A percentile compares a stretch with the other conserved stretches of the same genome.
Conservation (phyloP, 768 basidiomycete genomes). For the Panellus pusillus region DNA sequence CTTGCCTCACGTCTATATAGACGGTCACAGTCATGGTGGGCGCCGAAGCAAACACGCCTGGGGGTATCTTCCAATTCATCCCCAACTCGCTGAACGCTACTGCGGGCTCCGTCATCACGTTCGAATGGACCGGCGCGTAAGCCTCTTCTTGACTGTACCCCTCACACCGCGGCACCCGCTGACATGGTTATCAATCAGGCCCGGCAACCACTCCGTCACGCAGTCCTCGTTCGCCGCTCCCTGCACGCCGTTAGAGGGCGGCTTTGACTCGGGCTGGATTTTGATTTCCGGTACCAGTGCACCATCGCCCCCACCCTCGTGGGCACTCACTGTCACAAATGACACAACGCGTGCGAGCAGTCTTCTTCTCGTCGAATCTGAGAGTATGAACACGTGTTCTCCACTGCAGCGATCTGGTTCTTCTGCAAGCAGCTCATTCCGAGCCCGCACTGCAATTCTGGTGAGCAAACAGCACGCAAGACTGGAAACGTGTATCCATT, state of each 20-base stretch:
- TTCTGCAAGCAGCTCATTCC: not conserved
- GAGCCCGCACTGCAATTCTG: not conserved
- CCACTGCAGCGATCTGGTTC: conserved; percentile 6
- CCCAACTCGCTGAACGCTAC: conserved; percentile 42
- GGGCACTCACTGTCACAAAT: conserved; percentile 53
- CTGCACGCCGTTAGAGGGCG: conserved; percentile 43
- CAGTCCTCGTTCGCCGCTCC: conserved; percentile 49
- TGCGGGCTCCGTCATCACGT: conserved; percentile 47
- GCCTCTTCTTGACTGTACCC: conserved; percentile 15
- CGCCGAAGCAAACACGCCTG: conserved; percentile 23
- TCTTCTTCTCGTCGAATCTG: conserved; percentile 22
- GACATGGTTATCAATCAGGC: conserved; percentile 25
- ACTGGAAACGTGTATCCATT: conserved; percentile 60
- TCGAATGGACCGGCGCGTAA: conserved; percentile 48
- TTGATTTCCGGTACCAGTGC: conserved; percentile 31
- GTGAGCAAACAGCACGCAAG: not conserved
- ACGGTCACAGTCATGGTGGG: conserved; percentile 39
- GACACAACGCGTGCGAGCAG: conserved; percentile 40
- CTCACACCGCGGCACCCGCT: not conserved
- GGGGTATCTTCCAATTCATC: conserved; percentile 46
- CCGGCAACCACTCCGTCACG: conserved; percentile 55
- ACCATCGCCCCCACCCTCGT: conserved; percentile 33
- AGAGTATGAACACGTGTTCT: conserved; percentile 12
- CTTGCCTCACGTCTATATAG: not conserved
- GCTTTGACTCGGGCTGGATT: conserved; percentile 59